These are phyloP conservation scores for Trichophyton mentagrophytes DNA, from an alignment of 2,329 filamentous ascomycete species.

Conservation along the genomic window DNA sequence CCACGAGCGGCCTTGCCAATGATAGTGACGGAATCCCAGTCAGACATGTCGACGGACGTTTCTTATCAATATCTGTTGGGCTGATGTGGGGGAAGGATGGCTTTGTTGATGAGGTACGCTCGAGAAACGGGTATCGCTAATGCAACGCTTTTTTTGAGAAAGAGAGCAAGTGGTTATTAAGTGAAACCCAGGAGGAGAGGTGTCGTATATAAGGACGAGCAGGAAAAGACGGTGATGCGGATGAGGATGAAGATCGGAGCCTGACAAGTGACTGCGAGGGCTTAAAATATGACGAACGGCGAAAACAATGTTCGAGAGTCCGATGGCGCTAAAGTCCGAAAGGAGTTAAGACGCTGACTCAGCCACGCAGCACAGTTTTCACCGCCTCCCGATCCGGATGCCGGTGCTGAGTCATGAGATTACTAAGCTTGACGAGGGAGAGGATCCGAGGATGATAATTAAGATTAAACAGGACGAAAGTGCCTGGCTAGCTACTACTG, in stretches of 20 bases:
- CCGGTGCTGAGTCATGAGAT: neutral
- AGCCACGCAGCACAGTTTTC: neutral
- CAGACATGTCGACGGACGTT: slow-evolving; percentile 43
- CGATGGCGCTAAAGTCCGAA: neutral
- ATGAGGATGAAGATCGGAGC: neutral
- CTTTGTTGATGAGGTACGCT: neutral
- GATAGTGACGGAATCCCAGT: slow-evolving; percentile 84
- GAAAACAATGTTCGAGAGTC: slow-evolving; percentile 1
- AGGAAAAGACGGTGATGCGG: neutral
- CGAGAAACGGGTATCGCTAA: neutral
- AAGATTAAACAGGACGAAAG: neutral
- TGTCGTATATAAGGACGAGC: neutral
- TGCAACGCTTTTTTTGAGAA: neutral
- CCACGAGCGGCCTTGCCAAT: slow-evolving; percentile 76
- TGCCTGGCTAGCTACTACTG: neutral
- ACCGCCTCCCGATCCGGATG: neutral
- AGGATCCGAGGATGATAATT: neutral
- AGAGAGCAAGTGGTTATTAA: neutral
- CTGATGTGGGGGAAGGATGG: neutral
- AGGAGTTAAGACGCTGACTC: neutral
- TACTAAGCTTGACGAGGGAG: neutral
- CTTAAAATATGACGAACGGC: slow-evolving; percentile 3
- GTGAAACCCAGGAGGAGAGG: neutral
- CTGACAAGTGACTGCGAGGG: neutral
- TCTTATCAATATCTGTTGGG: neutral